phyloP scores from a whole-genome alignment of 345 rosid species.

The Populus simonii region DNA sequence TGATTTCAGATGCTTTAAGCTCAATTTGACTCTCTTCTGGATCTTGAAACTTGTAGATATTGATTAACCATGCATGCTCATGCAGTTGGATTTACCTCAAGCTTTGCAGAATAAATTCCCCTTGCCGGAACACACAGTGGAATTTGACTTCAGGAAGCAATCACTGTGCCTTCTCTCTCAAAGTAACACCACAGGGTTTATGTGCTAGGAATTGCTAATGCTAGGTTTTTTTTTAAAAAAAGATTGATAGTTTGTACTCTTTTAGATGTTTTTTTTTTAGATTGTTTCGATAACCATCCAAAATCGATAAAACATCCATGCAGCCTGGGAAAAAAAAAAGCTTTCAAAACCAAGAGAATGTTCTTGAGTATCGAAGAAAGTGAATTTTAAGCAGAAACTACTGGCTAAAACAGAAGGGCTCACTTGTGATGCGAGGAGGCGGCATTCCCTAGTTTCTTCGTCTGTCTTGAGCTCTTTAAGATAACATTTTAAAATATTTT shows the following conservation, averaged over 20 bases:
- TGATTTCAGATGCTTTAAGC: not conserved
- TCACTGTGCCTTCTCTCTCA: not conserved
- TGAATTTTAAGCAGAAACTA: not conserved
- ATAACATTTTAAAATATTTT: too few species aligned
- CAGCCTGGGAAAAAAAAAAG: too few species aligned
- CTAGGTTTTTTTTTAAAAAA: not conserved
- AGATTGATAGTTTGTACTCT: too few species aligned
- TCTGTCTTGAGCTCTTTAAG: not conserved
- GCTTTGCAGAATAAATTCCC: constrained; percentile 49
- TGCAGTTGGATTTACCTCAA: constrained; percentile 27
- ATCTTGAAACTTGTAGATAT: too few species aligned
- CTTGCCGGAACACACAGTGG: constrained; percentile 44
- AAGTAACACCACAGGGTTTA: not conserved
- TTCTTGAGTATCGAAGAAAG: too few species aligned
- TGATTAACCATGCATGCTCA: too few species aligned
- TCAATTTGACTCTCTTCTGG: too few species aligned
- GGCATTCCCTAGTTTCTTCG: not conserved
- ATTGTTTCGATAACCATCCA: not conserved
- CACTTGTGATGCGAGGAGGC: not conserved
- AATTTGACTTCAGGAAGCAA: constrained; percentile 41
- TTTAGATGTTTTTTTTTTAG: not conserved
- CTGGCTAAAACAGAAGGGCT: not conserved
- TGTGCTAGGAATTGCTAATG: not conserved
- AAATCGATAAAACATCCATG: not conserved
- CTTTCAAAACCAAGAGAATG: too few species aligned